Evolutionary conservation across 2,329 filamentous ascomycete genomes (phyloP).

Genomic region (Neocucurbitaria cava): DNA sequence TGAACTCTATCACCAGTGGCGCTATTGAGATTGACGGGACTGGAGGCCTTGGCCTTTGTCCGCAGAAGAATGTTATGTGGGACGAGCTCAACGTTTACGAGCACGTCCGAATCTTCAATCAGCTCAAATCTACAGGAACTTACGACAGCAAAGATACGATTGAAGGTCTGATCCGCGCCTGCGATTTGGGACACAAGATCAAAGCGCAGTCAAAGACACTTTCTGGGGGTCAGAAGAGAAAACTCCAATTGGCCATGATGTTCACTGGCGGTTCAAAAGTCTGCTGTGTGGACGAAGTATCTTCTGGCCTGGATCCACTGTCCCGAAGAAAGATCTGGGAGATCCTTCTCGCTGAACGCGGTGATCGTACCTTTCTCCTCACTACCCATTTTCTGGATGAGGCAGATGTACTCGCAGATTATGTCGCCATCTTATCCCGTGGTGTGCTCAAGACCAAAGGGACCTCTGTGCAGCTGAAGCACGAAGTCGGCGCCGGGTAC

Average conservation of each 20-base stretch:
- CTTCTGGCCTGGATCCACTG: constrained; percentile 84
- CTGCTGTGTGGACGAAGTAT: constrained; percentile 92
- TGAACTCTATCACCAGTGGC: constrained; percentile 78
- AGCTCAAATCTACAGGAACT: constrained; percentile 68
- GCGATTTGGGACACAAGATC: constrained; percentile 79
- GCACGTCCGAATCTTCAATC: constrained; percentile 84
- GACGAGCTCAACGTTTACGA: constrained; percentile 85
- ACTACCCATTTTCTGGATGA: constrained; percentile 96
- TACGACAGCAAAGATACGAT: constrained; percentile 66
- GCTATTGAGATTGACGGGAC: constrained; percentile 78
- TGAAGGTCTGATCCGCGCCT: constrained; percentile 67
- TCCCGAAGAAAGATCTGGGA: constrained; percentile 93
- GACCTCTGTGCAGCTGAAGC: constrained; percentile 85
- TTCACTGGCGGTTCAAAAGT: constrained; percentile 87
- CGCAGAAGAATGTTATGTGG: constrained; percentile 95
- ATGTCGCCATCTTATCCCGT: constrained; percentile 86
- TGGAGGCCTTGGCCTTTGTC: constrained; percentile 83
- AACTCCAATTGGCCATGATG: constrained; percentile 94
- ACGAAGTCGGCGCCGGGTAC: constrained; percentile 82
- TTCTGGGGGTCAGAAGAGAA: constrained; percentile 90
- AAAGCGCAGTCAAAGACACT: constrained; percentile 76
- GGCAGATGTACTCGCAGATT: constrained; percentile 86
- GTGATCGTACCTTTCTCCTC: constrained; percentile 79
- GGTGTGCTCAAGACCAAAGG: constrained; percentile 82
- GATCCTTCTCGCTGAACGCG: constrained; percentile 84